Base-by-base conservation (phyloP, 2,329 filamentous ascomycete genomes). In the Colletotrichum zoysiae region DNA sequence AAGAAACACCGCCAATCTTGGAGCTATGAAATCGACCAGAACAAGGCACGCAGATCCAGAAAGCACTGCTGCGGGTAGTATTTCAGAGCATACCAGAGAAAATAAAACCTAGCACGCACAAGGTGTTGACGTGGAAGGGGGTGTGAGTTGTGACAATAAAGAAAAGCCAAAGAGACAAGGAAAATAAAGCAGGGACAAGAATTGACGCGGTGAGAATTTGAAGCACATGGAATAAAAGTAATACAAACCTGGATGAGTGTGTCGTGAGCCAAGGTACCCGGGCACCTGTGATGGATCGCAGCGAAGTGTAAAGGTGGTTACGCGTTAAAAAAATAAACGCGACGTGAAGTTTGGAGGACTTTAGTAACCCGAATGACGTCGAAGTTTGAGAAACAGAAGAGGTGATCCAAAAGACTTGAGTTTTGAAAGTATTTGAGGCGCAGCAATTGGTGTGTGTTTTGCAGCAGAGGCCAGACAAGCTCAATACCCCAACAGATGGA, bases 91-190 rank as follows among this genome's bases (percentile, higher is more conserved):
- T 55, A 16, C 6, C n/a, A 35, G 30, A 33, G 18, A 55, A 8
- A 55, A 11, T 7, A n/a, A 18, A 35, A 33, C 12, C 5, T 5
- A 12, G 11, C 3, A 33, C 14, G 5, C 16, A 55, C 26, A 55
- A 20, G 30, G 7, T 33, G 18, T 16, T 4, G 5, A 16, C 23
- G 16, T n/a, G 8, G 2, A 26, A n/a, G 16, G 5, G 3, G 18
- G 51, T 33, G 30, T 33, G 18, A 53, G 30, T 33, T 33, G 18
- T 35, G 20, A 53, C 50, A 33, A 23, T 18, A 70, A 67, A 55
- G 12, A 55, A 23, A 20, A 26, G 11, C 11, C 12, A 33, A 38
- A 30, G n/a, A 5, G 38, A 48, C 20, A n/a, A 1, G 35, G 4
- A 14, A n/a, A 26, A 2, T 35, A 68, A n/a, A 56, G 12, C 18